These are phyloP conservation scores for Heliamphora exappendiculata DNA, from an alignment of 148 eudicot species.

Conservation along the genomic window DNA sequence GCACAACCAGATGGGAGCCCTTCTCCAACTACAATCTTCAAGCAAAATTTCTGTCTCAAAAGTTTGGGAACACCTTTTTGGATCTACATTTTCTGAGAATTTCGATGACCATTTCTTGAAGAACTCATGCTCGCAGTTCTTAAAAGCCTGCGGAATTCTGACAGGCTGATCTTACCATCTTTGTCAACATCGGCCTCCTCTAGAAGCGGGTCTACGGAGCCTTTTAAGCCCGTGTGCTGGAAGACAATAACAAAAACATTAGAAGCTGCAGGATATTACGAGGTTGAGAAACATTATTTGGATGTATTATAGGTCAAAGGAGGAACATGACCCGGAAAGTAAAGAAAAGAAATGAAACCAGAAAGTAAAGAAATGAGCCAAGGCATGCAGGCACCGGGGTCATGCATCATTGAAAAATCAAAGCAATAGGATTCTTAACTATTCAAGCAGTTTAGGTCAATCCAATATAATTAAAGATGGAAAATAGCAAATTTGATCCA, in stretches of 20 bases:
- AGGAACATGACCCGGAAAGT: too few relatives aligned
- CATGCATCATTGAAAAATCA: neutral
- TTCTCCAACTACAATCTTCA: neutral
- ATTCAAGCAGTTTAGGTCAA: neutral
- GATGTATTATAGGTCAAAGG: too few relatives aligned
- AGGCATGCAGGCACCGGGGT: too few relatives aligned
- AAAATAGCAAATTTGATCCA: neutral
- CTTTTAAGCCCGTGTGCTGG: conserved; percentile 87
- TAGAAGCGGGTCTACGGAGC: conserved; percentile 82
- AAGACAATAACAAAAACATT: neutral
- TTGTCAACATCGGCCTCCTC: conserved; percentile 92
- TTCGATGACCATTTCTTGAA: conserved; percentile 25
- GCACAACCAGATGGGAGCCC: neutral
- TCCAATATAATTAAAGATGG: too few relatives aligned
- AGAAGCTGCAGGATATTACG: too few relatives aligned
- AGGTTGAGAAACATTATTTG: too few relatives aligned
- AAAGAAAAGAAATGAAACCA: too few relatives aligned
- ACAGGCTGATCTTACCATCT: conserved; percentile 85
- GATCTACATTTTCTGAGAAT: conserved; percentile 3
- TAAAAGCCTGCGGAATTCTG: conserved; percentile 79
- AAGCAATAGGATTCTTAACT: neutral
- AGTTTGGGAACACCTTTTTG: neutral
- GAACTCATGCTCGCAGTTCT: conserved; percentile 82
- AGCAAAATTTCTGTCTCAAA: neutral
- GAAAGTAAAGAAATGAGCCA: too few relatives aligned